Evolutionary conservation across 306 rosid species (phyloP).

Genomic region (Quercus wislizeni): DNA sequence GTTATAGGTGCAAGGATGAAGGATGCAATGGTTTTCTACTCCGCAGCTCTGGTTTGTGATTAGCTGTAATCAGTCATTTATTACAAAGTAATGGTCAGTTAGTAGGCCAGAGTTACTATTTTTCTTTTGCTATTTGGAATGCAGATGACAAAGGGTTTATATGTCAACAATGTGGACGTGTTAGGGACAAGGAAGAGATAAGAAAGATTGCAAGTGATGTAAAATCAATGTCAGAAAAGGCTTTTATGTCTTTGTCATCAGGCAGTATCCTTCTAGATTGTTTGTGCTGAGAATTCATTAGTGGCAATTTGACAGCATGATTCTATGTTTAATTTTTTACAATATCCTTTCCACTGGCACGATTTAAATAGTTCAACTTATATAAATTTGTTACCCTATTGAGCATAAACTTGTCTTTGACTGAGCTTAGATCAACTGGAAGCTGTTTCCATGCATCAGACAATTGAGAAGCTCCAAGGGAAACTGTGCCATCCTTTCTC

Average conservation of each 20-base stretch:
- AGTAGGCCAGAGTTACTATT: background rate
- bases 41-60: slow-evolving; percentile 60
- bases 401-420: slow-evolving; percentile 50
- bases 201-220: slow-evolving; percentile 53
- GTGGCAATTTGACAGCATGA: background rate
- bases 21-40: slow-evolving; percentile 81
- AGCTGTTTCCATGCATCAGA: slow-evolving; percentile 43
- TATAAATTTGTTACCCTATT: background rate
- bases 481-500: slow-evolving; percentile 66
- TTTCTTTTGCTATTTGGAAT: slow-evolving; percentile 9
- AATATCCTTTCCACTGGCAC: background rate
- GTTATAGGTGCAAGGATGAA: slow-evolving; percentile 70
- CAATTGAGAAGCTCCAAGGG: slow-evolving; percentile 61
- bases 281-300: slow-evolving; percentile 19
- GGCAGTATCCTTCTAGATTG: slow-evolving; percentile 61
- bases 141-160: slow-evolving; percentile 67
- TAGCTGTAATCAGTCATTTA: background rate
- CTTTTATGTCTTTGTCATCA: slow-evolving; percentile 31
- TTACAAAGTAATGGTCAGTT: background rate
- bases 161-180: slow-evolving; percentile 74
- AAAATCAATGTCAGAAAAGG: slow-evolving; percentile 54
- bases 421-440: slow-evolving; percentile 53
- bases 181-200: slow-evolving; percentile 69
- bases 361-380: slow-evolving; percentile 2
- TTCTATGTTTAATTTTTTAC: background rate